These are phyloP conservation scores for Carpinus fangiana DNA, from an alignment of 306 rosid genomes.

Conservation along the genomic window DNA sequence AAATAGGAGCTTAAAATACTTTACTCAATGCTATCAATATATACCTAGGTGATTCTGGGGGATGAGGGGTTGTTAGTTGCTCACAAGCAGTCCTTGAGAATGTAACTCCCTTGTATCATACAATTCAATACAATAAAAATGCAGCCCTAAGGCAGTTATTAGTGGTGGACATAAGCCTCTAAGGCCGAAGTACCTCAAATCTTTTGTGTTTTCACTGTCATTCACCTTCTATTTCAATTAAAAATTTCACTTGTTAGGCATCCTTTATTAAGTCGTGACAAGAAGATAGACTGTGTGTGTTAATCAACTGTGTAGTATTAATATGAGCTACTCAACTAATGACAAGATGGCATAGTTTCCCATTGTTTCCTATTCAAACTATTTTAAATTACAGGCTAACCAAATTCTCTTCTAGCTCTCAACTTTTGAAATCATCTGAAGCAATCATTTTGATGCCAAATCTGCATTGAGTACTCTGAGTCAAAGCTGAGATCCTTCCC, in stretches of 20 bases:
- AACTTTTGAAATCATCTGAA: conserved; percentile 40
- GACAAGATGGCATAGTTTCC: background rate
- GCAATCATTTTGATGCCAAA: conserved; percentile 53
- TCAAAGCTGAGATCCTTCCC: conserved; percentile 65
- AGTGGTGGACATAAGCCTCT: too few species aligned
- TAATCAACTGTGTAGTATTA: too few species aligned
- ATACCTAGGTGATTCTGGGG: background rate
- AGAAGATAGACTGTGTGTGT: too few species aligned
- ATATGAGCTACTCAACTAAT: background rate
- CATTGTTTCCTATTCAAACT: conserved; percentile 2
- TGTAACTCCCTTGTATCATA: too few species aligned
- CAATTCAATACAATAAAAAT: too few species aligned
- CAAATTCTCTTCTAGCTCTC: conserved; percentile 9
- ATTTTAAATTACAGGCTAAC: conserved; percentile 14
- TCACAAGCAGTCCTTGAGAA: background rate
- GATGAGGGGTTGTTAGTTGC: background rate
- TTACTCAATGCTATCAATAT: background rate
- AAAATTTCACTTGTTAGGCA: too few species aligned
- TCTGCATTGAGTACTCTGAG: conserved; percentile 64
- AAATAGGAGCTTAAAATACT: background rate
- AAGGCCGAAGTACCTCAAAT: too few species aligned
- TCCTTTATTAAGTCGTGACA: too few species aligned
- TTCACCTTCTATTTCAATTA: too few species aligned
- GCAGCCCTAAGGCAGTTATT: too few species aligned
- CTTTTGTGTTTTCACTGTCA: too few species aligned